These are phyloP conservation scores for Coniochaeta sp. DNA, from an alignment of 2,329 filamentous ascomycete genomes.

Conservation along the genomic window DNA sequence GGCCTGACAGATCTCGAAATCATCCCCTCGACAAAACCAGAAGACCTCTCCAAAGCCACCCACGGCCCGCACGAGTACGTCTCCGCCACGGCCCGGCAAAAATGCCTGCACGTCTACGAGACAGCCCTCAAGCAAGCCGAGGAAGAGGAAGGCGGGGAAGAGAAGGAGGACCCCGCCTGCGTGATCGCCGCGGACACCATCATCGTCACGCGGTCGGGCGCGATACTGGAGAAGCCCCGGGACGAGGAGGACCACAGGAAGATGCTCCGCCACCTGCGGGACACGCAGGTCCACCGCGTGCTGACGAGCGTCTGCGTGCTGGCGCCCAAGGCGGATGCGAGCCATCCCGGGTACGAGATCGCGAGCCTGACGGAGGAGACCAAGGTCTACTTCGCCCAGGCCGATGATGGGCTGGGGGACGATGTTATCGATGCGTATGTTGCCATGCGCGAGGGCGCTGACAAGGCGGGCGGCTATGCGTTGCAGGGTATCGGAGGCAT, in stretches of 20 bases:
- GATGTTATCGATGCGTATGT: slow-evolving; percentile 77
- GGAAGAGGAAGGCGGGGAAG: slow-evolving; percentile 13
- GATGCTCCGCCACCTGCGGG: slow-evolving; percentile 77
- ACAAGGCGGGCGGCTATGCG: slow-evolving; percentile 95
- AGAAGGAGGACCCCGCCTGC: slow-evolving; percentile 60
- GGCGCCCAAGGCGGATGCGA: slow-evolving; percentile 70
- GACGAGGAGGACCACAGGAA: slow-evolving; percentile 72
- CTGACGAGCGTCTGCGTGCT: slow-evolving; percentile 82
- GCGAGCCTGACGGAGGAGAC: slow-evolving; percentile 85
- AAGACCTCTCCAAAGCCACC: slow-evolving; percentile 70
- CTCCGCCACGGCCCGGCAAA: slow-evolving; percentile 73
- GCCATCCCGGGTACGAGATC: slow-evolving; percentile 78
- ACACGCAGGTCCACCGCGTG: slow-evolving; percentile 71
- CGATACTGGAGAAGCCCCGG: slow-evolving; percentile 85
- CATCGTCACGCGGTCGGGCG: slow-evolving; percentile 67
- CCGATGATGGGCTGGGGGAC: slow-evolving; percentile 53
- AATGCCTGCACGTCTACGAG: slow-evolving; percentile 67
- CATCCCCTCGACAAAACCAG: slow-evolving; percentile 72
- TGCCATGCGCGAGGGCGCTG: slow-evolving; percentile 79
- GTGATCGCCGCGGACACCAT: slow-evolving; percentile 90
- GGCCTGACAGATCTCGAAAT: slow-evolving; percentile 79
- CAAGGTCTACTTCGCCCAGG: slow-evolving; percentile 73
- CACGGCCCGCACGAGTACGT: slow-evolving; percentile 88
- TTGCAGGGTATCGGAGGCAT: slow-evolving; percentile 84
- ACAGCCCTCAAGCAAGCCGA: slow-evolving; percentile 28